Evolutionary conservation across 2,329 filamentous ascomycete genomes (phyloP).

Genomic region (Chaetomiaceae sp.): DNA sequence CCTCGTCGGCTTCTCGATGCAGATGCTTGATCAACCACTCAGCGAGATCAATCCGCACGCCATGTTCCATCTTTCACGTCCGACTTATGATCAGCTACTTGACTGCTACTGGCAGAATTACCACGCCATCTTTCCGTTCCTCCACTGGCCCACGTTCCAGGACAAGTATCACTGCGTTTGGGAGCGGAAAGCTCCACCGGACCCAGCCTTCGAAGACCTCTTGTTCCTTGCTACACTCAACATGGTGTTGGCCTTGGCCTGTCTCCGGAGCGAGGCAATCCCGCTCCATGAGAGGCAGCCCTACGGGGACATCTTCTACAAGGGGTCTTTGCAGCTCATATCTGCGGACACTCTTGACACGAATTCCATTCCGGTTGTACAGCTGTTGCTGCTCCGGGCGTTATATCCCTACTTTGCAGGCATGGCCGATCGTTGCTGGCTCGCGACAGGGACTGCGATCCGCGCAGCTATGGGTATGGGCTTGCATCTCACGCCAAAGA

Average conservation of each 20-base stretch:
- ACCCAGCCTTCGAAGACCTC: conserved; percentile 8
- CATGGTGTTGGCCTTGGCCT: conserved; percentile 31
- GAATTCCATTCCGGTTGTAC: conserved; percentile 27
- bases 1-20: conserved; percentile 9
- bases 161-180: conserved; percentile 11
- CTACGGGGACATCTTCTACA: conserved; percentile 29
- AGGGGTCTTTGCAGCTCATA: conserved; percentile 26
- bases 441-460: conserved; percentile 29
- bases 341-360: conserved; percentile 29
- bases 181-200: neutral
- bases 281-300: conserved; percentile 1
- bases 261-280: conserved; percentile 23
- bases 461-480: conserved; percentile 31
- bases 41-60: conserved; percentile 6
- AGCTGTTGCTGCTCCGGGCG: conserved; percentile 30
- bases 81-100: conserved; percentile 13
- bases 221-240: conserved; percentile 29
- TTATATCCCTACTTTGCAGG: conserved; percentile 31
- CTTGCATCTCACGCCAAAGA: conserved; percentile 19
- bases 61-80: conserved; percentile 14
- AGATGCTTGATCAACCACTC: neutral
- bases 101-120: conserved; percentile 19
- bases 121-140: conserved; percentile 20
- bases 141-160: conserved; percentile 23
- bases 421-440: conserved; percentile 32